Evolutionary conservation across 2,329 filamentous ascomycete genomes (phyloP).

Genomic region (Penicillium sp.): DNA sequence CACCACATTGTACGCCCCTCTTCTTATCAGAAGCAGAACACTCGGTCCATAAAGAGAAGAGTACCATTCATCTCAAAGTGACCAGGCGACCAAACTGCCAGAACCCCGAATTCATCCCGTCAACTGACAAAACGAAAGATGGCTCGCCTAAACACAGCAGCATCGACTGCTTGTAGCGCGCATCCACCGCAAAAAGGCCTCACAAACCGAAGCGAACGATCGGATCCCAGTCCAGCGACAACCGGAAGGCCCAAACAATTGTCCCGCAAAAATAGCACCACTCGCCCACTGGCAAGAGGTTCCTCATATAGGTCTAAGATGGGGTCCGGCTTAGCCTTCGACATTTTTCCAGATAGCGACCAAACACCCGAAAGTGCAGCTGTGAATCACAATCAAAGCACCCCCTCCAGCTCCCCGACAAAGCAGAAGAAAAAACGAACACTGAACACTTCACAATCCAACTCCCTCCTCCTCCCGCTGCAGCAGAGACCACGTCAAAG

Average conservation of each 20-base stretch:
- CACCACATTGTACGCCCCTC: no score
- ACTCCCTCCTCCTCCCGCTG: constrained; percentile 38
- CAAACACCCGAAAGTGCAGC: constrained; percentile 21
- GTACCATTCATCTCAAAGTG: background rate
- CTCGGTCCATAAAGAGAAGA: no score
- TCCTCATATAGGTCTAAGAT: constrained; percentile 25
- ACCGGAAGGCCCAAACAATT: constrained; percentile 9
- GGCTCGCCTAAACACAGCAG: constrained; percentile 34
- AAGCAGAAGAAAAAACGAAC: constrained; percentile 31
- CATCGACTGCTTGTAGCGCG: constrained; percentile 10
- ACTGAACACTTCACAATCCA: constrained; percentile 36
- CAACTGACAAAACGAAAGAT: constrained; percentile 15
- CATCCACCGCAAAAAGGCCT: constrained; percentile 14
- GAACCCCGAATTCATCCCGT: background rate
- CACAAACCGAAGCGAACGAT: background rate
- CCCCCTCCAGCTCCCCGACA: constrained; percentile 10
- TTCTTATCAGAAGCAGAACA: no score
- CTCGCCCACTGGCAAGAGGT: constrained; percentile 9
- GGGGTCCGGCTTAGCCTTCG: constrained; percentile 25
- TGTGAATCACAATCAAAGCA: background rate
- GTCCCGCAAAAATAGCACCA: background rate
- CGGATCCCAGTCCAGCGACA: constrained; percentile 1
- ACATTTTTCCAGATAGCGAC: constrained; percentile 37
- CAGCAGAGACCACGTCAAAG: constrained; percentile 28
- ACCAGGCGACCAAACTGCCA: background rate